Evolutionary conservation across 352 stramenopile genomes (phyloP), one percentile per base, ranked within the genome.

Genomic region (Globisporangium splendens): DNA sequence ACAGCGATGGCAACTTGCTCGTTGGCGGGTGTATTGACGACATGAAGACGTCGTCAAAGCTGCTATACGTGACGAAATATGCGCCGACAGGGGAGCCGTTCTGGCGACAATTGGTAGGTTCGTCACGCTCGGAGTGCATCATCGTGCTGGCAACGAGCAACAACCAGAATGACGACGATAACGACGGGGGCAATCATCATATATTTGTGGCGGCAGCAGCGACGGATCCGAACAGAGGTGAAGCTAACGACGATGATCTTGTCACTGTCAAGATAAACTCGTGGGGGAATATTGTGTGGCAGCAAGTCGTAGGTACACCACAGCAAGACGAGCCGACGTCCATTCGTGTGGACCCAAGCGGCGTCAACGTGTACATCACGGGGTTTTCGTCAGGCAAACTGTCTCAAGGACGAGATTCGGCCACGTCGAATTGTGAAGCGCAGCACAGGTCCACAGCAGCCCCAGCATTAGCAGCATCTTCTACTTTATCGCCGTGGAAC

Each of bases 11-110:
- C 22, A 31, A 44, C 10, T 12, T 46, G 33, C 12, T 65, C 22
- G 20, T 56, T 14, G 12, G 41, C 18, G 52, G 59, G 18, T 65
- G 59, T 18, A 10, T 55, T 20, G 7, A 42, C 11, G 10, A 18
- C 38, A 8, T 22, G 41, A 20, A 4, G 15, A 56, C 10, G 11
- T 7, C 17, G 42, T 44, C 2, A 48, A 44, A 12, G 35, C 21
- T 21, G n/a, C 41, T n/a, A 15, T 59, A 57, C 21, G 61, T 59
- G 46, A 56, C 48, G 18, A 62, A 63, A 43, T 59, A 59, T 42
- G 39, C 47, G n/a, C 31, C 38, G 17, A 52, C 35, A 7, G 61
- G 61, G 12, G 48, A 63, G 39, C 54, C 44, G 18, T 12, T 59
- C n/a, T 63, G 55, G 61, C 47, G 47, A 21, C 31, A 31, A 13